These are phyloP conservation scores for Astrothelium macrocarpum DNA, from an alignment of 495 filamentous ascomycete genomes.

Conservation along the genomic window DNA sequence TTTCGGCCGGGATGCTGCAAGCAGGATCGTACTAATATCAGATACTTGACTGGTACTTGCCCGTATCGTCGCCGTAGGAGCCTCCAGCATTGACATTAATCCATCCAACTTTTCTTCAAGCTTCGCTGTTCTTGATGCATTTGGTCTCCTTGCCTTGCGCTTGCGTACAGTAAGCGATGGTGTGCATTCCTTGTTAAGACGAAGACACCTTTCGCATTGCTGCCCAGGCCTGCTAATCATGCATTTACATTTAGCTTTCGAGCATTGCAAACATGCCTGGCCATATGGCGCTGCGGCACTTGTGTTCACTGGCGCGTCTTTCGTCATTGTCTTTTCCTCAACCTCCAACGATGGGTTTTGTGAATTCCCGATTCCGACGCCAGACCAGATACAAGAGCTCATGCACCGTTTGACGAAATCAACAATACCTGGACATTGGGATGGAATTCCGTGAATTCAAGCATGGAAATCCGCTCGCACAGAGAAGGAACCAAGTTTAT, in stretches of 20 bases:
- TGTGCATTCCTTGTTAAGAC: constrained; percentile 6
- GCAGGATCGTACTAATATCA: neutral
- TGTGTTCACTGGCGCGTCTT: no score
- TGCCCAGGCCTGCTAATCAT: neutral
- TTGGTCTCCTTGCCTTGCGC: neutral
- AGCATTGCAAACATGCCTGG: neutral
- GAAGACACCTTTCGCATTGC: constrained; percentile 8
- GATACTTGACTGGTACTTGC: neutral
- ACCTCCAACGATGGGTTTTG: no score
- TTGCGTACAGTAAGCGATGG: neutral
- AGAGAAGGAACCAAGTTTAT: no score
- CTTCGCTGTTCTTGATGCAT: neutral
- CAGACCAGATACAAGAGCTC: no score
- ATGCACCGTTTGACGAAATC: no score
- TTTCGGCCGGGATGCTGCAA: neutral
- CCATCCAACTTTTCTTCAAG: constrained; percentile 9
- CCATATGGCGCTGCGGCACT: constrained; percentile 4
- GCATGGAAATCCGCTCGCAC: no score
- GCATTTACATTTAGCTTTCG: constrained; percentile 1
- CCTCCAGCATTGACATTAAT: neutral
- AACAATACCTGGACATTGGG: no score
- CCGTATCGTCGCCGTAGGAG: neutral
- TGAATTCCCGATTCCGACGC: no score
- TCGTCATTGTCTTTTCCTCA: no score
- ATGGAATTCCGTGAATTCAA: no score